Percentiles rank a stretch among this genome's conserved stretches.
Conservation (phyloP, 768 basidiomycete genomes). For the Pholiota molesta region DNA sequence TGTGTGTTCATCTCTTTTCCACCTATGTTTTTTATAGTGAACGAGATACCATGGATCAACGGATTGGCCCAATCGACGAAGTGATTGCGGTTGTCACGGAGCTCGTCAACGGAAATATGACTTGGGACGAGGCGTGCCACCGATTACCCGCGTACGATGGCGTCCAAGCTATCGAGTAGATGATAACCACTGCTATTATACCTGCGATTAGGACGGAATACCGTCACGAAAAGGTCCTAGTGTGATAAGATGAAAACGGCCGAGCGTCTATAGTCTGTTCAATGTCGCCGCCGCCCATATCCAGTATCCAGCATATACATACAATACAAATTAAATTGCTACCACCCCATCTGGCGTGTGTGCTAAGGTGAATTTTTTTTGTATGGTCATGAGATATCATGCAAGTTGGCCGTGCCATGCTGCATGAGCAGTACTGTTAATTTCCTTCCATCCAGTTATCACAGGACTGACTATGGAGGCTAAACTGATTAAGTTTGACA, state of each 20-base stretch:
- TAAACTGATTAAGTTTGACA: background rate
- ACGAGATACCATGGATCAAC: constrained; percentile 91
- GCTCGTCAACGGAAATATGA: constrained; percentile 72
- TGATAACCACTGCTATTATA: background rate
- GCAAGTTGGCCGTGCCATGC: background rate
- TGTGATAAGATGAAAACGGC: background rate
- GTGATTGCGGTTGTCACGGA: constrained; percentile 82
- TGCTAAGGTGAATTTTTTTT: background rate
- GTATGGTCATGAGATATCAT: background rate
- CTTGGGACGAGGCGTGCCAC: constrained; percentile 77
- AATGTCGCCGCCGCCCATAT: background rate
- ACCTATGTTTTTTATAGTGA: constrained; percentile 58
- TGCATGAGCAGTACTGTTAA: background rate
- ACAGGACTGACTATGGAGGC: background rate
- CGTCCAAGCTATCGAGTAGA: constrained; percentile 76
- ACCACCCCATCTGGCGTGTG: background rate
- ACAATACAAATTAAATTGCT: background rate
- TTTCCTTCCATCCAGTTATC: background rate
- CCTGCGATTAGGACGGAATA: background rate
- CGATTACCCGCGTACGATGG: constrained; percentile 83
- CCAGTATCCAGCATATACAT: background rate
- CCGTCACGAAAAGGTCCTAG: background rate
- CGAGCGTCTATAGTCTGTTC: background rate
- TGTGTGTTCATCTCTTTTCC: background rate
- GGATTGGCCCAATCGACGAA: constrained; percentile 88